These are phyloP conservation scores for Solanum appendiculatum DNA, from an alignment of 257 asterid genomes.

Conservation along the genomic window DNA sequence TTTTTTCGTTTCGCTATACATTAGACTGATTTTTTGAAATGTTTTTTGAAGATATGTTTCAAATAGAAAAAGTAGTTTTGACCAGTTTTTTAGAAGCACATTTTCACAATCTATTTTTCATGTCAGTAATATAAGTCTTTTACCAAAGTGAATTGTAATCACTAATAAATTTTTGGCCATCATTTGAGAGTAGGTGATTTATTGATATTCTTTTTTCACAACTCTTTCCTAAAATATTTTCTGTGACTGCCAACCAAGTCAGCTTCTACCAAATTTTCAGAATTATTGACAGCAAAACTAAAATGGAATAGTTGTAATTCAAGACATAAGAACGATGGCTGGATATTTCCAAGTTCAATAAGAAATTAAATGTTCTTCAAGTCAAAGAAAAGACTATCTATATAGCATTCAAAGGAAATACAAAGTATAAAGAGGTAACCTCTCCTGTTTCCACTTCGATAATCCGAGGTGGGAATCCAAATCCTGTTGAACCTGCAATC, in stretches of 20 bases:
- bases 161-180: not conserved
- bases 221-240: not conserved
- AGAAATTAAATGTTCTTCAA: not conserved
- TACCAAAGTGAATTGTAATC: not conserved
- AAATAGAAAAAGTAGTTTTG: not conserved
- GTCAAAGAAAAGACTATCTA: not conserved
- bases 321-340: not conserved
- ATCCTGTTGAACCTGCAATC: not conserved
- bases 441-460: not conserved
- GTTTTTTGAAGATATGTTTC: not conserved
- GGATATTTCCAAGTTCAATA: not conserved
- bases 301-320: not conserved
- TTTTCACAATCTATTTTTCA: not conserved
- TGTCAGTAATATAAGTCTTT: not conserved
- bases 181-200: not conserved
- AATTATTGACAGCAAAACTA: not conserved
- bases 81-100: not conserved
- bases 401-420: not conserved
- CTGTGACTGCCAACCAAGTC: not conserved
- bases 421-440: not conserved
- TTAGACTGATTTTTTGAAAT: not conserved
- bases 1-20: not conserved
- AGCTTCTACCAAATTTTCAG: not conserved
- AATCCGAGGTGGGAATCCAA: not conserved
- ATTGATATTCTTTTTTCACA: too few relatives aligned